Evolutionary conservation across 75 land plant genomes (phyloP), one percentile per base, ranked within the genome.

Genomic region (Pseudotsuga menziesii): DNA sequence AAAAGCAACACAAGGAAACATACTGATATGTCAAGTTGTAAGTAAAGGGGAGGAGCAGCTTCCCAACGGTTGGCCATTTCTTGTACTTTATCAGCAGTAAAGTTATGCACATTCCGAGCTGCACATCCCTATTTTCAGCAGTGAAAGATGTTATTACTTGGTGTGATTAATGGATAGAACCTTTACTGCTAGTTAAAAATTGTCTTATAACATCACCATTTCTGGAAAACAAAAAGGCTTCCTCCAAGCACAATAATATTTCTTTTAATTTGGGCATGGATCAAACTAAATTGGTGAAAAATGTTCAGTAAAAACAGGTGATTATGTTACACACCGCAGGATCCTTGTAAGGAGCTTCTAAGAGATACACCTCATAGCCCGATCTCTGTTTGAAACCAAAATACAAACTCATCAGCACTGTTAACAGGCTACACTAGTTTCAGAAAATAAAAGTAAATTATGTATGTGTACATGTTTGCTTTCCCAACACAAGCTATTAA

Each of bases 81-180:
- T 48, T 88, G 78, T 61, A 93, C 82, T 27, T 85, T 88, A 54
- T 85, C 90, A 48, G 63, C 77, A 20, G 87, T 89, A 64, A 93
- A 91, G 52, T 84, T 83, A 79, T 93, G 96, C 72, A 93, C 87
- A 79, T 93, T 93, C 75, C 96, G 89, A n/a, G 96, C 93, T 63
- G 91, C 94, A 85, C 96, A 93, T 36, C 94, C 94, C 94, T 93
- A 41, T 25, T 59, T 63, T 62, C 67, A 73, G 20, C 22, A 69
- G 25, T 2, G 54, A 48, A 41, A 16, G 17, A 69, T 39, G 52
- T 48, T 39, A 41, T 12, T n/a, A 69, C 41, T 20, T 3, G 16
- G 52, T 69, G 72, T n/a, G 48, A 69, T 39, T 41, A 41, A 48
- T n/a, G 11, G 25, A 41, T 41, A 69, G 54, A 19, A 41, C 9